Evolutionary conservation across 495 filamentous ascomycete genomes (phyloP).

Genomic region (Amphirosellinia nigrospora): DNA sequence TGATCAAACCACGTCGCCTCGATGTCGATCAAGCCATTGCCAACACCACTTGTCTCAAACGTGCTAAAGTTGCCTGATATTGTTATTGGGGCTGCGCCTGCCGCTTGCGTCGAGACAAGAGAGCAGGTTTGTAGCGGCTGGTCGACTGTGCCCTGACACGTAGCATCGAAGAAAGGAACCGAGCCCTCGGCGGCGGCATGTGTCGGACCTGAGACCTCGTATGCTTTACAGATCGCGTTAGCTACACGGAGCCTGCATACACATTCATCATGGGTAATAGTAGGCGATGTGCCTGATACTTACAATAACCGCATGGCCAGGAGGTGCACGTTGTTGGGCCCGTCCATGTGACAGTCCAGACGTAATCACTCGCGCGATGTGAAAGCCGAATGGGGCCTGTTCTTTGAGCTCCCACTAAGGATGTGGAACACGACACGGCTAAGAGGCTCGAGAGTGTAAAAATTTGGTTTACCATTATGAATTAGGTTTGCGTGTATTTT

Average conservation of each 20-base stretch:
- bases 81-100: neutral
- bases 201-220: conserved; percentile 7
- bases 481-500: neutral
- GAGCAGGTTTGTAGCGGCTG: conserved; percentile 6
- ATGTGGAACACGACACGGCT: neutral
- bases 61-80: conserved; percentile 26
- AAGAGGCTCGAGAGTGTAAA: neutral
- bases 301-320: conserved; percentile 21
- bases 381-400: neutral
- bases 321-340: conserved; percentile 2
- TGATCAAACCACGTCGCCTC: conserved; percentile 15
- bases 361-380: conserved; percentile 4
- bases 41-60: conserved; percentile 24
- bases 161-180: conserved; percentile 11
- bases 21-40: conserved; percentile 22
- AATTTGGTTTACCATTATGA: conserved; percentile 7
- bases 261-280: neutral
- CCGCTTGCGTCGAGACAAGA: neutral
- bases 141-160: conserved; percentile 16
- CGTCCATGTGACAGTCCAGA: conserved; percentile 22
- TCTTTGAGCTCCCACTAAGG: conserved; percentile 3
- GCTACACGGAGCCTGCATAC: neutral
- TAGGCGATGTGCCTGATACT: neutral
- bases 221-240: conserved; percentile 7
- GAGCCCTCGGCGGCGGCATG: conserved; percentile 2